Percentiles rank a stretch among this genome's conserved stretches.
phyloP scores from a whole-genome alignment of 768 basidiomycete species.

The Suillus paluster region DNA sequence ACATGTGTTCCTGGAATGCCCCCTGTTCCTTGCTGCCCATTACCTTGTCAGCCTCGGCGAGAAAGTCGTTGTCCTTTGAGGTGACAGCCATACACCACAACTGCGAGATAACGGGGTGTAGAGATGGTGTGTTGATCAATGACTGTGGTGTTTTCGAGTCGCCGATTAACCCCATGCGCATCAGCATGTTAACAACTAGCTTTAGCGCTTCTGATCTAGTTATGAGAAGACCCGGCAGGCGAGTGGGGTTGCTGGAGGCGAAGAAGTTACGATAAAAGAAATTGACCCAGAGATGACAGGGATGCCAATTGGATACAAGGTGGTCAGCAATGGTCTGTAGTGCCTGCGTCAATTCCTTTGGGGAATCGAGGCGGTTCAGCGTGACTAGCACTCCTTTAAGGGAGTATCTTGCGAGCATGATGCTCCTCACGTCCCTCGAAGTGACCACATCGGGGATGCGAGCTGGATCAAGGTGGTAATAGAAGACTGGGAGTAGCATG shows the following conservation, averaged over 20 bases:
- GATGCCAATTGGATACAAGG: conserved; percentile 5
- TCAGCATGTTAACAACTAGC: conserved; percentile 8
- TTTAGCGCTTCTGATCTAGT: conserved; percentile 6
- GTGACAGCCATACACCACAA: conserved; percentile 5
- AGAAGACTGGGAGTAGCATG: conserved; percentile 9
- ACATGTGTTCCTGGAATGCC: conserved; percentile 9
- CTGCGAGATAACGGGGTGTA: conserved; percentile 4
- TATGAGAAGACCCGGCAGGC: conserved; percentile 7
- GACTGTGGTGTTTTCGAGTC: conserved; percentile 3
- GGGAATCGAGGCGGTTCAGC: not conserved
- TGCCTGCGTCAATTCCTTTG: not conserved
- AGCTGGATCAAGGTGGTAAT: conserved; percentile 10
- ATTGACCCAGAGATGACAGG: conserved; percentile 8
- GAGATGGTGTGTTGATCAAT: conserved; percentile 1
- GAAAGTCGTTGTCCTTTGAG: conserved; percentile 6
- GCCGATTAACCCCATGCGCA: conserved; percentile 5
- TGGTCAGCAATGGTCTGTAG: not conserved
- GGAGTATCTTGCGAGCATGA: conserved; percentile 7
- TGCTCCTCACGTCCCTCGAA: conserved; percentile 3
- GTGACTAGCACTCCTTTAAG: conserved; percentile 9
- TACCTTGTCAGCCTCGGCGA: conserved; percentile 5
- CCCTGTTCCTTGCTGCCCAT: conserved; percentile 6
- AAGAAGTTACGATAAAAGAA: conserved; percentile 7
- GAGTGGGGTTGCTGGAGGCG: conserved; percentile 5
- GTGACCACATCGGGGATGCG: conserved; percentile 8